phyloP scores from a whole-genome alignment of 140 eudicot genomes.

The Flaveria floridana region DNA sequence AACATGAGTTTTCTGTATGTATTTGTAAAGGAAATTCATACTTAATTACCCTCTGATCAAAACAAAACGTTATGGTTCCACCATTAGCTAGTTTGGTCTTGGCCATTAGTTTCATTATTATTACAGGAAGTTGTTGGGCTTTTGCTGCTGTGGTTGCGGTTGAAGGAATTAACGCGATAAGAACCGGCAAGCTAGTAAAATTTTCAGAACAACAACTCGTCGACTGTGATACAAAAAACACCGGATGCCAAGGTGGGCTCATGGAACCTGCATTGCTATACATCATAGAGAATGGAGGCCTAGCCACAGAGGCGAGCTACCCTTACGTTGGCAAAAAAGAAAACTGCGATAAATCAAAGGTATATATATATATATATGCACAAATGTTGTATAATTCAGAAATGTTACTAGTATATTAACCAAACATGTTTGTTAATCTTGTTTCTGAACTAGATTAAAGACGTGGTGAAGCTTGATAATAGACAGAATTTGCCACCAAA shows the following conservation, averaged over 20 bases:
- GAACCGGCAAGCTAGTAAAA: slow-evolving; percentile 51
- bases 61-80: neutral
- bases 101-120: neutral
- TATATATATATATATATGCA: neutral
- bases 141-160: slow-evolving; percentile 33
- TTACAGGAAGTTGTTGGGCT: slow-evolving; percentile 32
- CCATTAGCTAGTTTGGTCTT: neutral
- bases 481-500: slow-evolving; percentile 37
- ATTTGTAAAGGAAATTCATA: neutral
- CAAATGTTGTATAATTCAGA: neutral
- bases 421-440: slow-evolving; percentile 1
- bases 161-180: slow-evolving; percentile 40
- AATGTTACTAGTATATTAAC: neutral
- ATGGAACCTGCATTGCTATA: slow-evolving; percentile 63
- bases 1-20: neutral
- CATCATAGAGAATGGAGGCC: slow-evolving; percentile 57
- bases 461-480: slow-evolving; percentile 16
- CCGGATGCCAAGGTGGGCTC: slow-evolving; percentile 72
- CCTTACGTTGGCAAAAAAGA: slow-evolving; percentile 60
- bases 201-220: slow-evolving; percentile 71
- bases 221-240: slow-evolving; percentile 58
- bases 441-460: slow-evolving; percentile 5
- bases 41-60: neutral
- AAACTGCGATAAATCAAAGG: slow-evolving; percentile 52
- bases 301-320: slow-evolving; percentile 53